Evolutionary conservation across 768 basidiomycete genomes (phyloP).

Genomic region (Mycena albidolilacea): DNA sequence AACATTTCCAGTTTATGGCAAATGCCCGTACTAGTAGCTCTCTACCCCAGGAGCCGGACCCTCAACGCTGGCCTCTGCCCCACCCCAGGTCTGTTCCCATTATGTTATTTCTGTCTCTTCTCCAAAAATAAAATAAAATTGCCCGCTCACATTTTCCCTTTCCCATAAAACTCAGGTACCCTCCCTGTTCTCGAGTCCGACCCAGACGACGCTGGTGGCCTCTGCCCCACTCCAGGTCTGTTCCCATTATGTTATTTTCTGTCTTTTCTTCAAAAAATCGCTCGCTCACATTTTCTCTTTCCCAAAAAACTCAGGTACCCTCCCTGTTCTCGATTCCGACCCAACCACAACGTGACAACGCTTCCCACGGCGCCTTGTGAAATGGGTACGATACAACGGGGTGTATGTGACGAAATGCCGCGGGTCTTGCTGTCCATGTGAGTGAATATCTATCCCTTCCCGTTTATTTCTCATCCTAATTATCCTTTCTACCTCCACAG

Average conservation of each 20-base stretch:
- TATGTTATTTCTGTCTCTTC: background rate
- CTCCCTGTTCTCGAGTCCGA: too few species aligned
- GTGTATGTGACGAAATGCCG: background rate
- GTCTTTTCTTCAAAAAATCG: background rate
- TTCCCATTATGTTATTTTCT: background rate
- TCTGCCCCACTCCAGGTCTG: too few species aligned
- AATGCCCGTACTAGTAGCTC: too few species aligned
- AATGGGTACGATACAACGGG: background rate
- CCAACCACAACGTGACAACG: background rate
- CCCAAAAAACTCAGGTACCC: background rate
- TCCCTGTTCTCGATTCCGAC: too few species aligned
- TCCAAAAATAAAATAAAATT: background rate
- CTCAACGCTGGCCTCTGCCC: too few species aligned
- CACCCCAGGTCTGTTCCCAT: too few species aligned
- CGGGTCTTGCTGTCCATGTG: conserved; percentile 10
- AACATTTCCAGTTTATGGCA: too few species aligned
- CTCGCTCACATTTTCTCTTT: background rate
- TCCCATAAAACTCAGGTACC: background rate
- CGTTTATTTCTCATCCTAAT: conserved; percentile 12
- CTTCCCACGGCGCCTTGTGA: conserved; percentile 7
- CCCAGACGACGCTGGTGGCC: too few species aligned
- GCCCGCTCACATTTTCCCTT: background rate
- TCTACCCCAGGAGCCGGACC: too few species aligned
- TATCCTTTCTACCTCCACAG: conserved; percentile 19
- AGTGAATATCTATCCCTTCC: conserved; percentile 11